Evolutionary conservation across 805 yeast genomes (phyloP).

Genomic region (Teunomyces funiuensis): DNA sequence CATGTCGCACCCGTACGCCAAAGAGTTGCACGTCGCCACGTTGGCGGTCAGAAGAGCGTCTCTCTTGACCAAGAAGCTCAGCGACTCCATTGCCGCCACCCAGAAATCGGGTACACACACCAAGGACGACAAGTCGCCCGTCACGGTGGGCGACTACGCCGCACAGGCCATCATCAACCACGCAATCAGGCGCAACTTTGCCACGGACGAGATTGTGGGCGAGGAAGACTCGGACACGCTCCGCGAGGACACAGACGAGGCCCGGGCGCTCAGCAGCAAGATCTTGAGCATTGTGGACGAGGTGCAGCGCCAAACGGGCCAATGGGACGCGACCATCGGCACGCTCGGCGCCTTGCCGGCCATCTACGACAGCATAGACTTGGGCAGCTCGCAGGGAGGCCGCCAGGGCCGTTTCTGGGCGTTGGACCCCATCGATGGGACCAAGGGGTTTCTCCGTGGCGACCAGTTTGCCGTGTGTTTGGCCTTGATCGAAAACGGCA

Average conservation of each 20-base stretch:
- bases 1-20: slow-evolving; percentile 43
- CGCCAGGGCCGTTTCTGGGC: slow-evolving; percentile 88
- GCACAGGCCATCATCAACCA: slow-evolving; percentile 92
- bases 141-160: slow-evolving; percentile 93
- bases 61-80: slow-evolving; percentile 62
- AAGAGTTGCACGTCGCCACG: slow-evolving; percentile 78
- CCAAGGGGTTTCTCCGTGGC: slow-evolving; percentile 91
- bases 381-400: slow-evolving; percentile 82
- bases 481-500: slow-evolving; percentile 83
- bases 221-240: slow-evolving; percentile 85
- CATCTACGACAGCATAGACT: slow-evolving; percentile 67
- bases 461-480: slow-evolving; percentile 97
- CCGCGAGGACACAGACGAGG: slow-evolving; percentile 39
- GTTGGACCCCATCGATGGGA: slow-evolving; percentile 96
- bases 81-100: slow-evolving; percentile 52
- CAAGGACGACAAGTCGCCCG: slow-evolving; percentile 90
- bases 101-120: slow-evolving; percentile 59
- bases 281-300: slow-evolving; percentile 61
- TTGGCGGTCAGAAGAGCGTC: slow-evolving; percentile 90
- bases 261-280: slow-evolving; percentile 45
- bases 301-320: slow-evolving; percentile 48
- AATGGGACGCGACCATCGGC: slow-evolving; percentile 36
- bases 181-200: slow-evolving; percentile 77
- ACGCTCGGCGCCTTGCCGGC: slow-evolving; percentile 43
- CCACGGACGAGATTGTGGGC: slow-evolving; percentile 84